Percentiles rank a stretch among this genome's conserved stretches.
These are phyloP conservation scores for Aspergillus transmontanensis DNA, from an alignment of 2,329 filamentous ascomycete genomes.

Conservation along the genomic window DNA sequence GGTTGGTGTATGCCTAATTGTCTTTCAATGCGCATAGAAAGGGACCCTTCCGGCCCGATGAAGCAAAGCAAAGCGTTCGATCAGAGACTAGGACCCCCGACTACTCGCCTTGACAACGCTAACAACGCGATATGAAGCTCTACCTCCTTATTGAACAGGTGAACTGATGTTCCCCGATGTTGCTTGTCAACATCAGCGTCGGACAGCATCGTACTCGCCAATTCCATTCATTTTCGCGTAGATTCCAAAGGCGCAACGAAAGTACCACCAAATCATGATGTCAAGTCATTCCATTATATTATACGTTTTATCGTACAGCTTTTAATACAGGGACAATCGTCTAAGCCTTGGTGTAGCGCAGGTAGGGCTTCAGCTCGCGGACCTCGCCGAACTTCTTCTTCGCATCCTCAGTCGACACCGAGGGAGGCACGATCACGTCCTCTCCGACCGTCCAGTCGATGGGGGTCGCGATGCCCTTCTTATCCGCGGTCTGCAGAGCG, in stretches of 20 bases:
- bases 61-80: background rate
- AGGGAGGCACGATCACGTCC: slow-evolving; percentile 88
- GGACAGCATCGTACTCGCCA: background rate
- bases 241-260: no score
- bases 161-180: background rate
- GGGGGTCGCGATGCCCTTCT: slow-evolving; percentile 83
- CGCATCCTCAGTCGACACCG: slow-evolving; percentile 80
- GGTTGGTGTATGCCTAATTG: background rate
- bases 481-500: slow-evolving; percentile 82
- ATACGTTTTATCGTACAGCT: background rate
- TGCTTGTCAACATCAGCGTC: background rate
- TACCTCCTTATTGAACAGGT: background rate
- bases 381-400: slow-evolving; percentile 83
- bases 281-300: background rate
- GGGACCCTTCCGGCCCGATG: background rate
- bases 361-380: slow-evolving; percentile 60
- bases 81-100: background rate
- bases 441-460: slow-evolving; percentile 90
- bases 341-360: slow-evolving; percentile 2
- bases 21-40: background rate
- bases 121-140: no score
- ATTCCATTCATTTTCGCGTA: background rate
- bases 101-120: background rate
- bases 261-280: background rate
- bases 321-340: background rate